phyloP scores from a whole-genome alignment of 2,329 filamentous ascomycete genomes.

The Penicillium nordicum region DNA sequence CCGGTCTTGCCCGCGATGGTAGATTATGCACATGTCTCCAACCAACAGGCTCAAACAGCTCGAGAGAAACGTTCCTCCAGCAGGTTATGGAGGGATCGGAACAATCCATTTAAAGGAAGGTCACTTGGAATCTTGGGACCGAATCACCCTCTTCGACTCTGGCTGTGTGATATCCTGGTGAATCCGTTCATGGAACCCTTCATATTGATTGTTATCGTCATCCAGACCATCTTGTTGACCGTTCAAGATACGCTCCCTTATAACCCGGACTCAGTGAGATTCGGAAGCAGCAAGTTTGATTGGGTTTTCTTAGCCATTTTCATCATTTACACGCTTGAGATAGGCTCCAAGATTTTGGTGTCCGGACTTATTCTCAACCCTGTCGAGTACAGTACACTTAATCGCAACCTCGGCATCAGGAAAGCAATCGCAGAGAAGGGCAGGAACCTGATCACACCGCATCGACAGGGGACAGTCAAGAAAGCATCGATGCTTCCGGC shows the following conservation, averaged over 20 bases:
- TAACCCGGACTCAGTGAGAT: slow-evolving; percentile 56
- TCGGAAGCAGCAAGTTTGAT: slow-evolving; percentile 66
- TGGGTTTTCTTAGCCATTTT: slow-evolving; percentile 81
- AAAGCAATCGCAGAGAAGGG: slow-evolving; percentile 74
- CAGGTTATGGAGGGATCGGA: slow-evolving; percentile 44
- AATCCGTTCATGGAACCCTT: slow-evolving; percentile 82
- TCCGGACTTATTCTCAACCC: slow-evolving; percentile 92
- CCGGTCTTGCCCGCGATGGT: slow-evolving; percentile 49
- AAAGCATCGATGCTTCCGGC: slow-evolving; percentile 44
- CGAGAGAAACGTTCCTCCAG: slow-evolving; percentile 33
- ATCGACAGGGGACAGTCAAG: slow-evolving; percentile 66
- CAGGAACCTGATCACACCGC: slow-evolving; percentile 73
- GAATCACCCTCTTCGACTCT: slow-evolving; percentile 68
- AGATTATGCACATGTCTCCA: slow-evolving; percentile 46
- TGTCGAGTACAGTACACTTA: slow-evolving; percentile 84
- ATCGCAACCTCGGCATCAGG: slow-evolving; percentile 70
- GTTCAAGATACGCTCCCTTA: slow-evolving; percentile 75
- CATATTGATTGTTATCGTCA: slow-evolving; percentile 79
- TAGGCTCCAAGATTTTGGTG: slow-evolving; percentile 79
- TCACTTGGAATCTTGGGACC: slow-evolving; percentile 81
- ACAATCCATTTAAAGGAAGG: slow-evolving; percentile 82
- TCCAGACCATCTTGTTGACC: slow-evolving; percentile 83
- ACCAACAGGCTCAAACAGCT: slow-evolving; percentile 36
- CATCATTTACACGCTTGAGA: slow-evolving; percentile 82
- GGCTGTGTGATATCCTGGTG: slow-evolving; percentile 78